These are phyloP conservation scores for Wickerhamomyces sp. DNA, from an alignment of 1,139 yeast genomes.

Conservation along the genomic window DNA sequence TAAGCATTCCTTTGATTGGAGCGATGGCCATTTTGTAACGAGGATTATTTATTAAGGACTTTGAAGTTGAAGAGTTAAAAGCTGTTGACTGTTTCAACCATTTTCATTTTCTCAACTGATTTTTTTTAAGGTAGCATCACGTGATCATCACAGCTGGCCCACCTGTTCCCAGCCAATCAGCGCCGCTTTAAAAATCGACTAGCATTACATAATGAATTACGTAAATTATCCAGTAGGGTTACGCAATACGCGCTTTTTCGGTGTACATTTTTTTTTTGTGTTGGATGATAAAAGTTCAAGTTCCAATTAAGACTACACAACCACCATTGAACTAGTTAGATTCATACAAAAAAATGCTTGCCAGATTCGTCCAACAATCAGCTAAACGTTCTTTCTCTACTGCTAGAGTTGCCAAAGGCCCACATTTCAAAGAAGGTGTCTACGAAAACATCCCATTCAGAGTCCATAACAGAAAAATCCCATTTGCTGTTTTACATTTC, in stretches of 20 bases:
- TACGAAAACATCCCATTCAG: slow-evolving; percentile 92
- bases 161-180: slow-evolving; percentile 9
- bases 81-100: neutral
- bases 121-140: neutral
- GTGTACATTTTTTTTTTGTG: neutral
- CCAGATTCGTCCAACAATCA: slow-evolving; percentile 23
- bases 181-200: slow-evolving; percentile 3
- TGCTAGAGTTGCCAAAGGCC: slow-evolving; percentile 26
- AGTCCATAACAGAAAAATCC: slow-evolving; percentile 88
- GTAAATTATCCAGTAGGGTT: neutral
- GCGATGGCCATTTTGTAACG: slow-evolving; percentile 65
- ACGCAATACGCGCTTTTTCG: too few relatives aligned
- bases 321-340: neutral
- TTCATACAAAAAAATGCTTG: slow-evolving; percentile 23
- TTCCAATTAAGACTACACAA: neutral
- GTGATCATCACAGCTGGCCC: neutral
- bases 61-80: neutral
- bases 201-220: slow-evolving; percentile 2
- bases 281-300: neutral
- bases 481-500: slow-evolving; percentile 77
- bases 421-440: slow-evolving; percentile 72
- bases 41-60: neutral
- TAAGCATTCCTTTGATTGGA: slow-evolving; percentile 83
- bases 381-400: slow-evolving; percentile 31
- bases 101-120: neutral